Conservation (phyloP, 1,284 basidiomycete genomes). For the Microbotryum intermedium region DNA sequence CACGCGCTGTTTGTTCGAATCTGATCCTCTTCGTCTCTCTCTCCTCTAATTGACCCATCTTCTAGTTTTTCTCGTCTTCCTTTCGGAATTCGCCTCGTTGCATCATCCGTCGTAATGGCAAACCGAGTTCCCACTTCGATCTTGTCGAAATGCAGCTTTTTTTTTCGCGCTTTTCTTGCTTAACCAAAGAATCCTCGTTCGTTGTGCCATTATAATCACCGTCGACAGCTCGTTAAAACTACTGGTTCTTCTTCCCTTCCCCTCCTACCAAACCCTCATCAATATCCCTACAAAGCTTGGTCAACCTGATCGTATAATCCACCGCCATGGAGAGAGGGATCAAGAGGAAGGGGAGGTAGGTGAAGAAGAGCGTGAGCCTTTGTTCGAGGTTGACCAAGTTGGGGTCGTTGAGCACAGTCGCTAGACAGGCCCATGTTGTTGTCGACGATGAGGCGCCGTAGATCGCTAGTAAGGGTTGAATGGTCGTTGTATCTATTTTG, state of each 20-base stretch:
- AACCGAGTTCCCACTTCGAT: too few relatives aligned
- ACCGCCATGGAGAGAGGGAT: conserved; percentile 61
- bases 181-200: not conserved
- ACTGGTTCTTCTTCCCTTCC: not conserved
- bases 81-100: too few relatives aligned
- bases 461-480: conserved; percentile 54
- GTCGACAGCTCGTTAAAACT: too few relatives aligned
- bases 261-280: not conserved
- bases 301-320: conserved; percentile 56
- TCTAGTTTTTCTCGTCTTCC: too few relatives aligned
- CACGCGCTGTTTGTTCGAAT: too few relatives aligned
- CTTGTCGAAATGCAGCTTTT: too few relatives aligned
- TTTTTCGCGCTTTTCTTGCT: too few relatives aligned
- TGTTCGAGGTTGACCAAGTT: conserved; percentile 33
- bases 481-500: conserved; percentile 43
- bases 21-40: too few relatives aligned
- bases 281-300: conserved; percentile 31
- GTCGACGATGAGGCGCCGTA: conserved; percentile 71
- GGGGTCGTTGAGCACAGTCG: conserved; percentile 50
- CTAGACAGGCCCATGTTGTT: conserved; percentile 62
- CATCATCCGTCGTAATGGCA: too few relatives aligned
- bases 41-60: too few relatives aligned
- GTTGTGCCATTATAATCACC: too few relatives aligned
- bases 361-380: conserved; percentile 54
- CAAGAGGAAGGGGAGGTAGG: conserved; percentile 67